Percentiles rank a stretch among this genome's conserved stretches.
These are phyloP conservation scores for Trichoderma reesei DNA, from an alignment of 495 filamentous ascomycete species.

Conservation along the genomic window DNA sequence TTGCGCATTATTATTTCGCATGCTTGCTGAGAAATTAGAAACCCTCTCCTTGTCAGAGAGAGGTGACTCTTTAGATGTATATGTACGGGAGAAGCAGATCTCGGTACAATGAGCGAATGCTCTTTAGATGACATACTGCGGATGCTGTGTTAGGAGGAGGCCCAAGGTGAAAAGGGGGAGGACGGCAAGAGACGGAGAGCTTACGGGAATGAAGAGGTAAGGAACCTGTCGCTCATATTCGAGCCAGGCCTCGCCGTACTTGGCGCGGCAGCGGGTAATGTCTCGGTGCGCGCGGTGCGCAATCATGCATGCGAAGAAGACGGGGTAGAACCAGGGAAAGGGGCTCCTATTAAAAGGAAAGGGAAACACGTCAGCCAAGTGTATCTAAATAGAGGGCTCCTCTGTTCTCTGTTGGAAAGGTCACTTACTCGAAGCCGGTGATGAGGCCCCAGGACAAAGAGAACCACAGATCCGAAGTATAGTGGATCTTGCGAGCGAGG, in stretches of 20 bases:
- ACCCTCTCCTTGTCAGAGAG: not conserved
- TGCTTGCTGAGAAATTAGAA: not conserved
- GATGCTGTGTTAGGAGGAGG: not conserved
- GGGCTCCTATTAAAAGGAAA: conserved; percentile 43
- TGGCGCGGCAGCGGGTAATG: conserved; percentile 70
- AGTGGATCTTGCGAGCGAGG: conserved; percentile 90
- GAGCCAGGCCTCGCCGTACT: conserved; percentile 87
- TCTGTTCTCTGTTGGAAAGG: not conserved
- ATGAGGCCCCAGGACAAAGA: conserved; percentile 51
- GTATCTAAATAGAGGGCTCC: not conserved
- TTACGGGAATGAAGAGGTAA: conserved; percentile 92
- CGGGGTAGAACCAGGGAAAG: conserved; percentile 94
- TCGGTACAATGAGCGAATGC: not conserved
- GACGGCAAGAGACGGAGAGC: conserved; percentile 25
- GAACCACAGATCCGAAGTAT: conserved; percentile 84
- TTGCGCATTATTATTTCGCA: not conserved
- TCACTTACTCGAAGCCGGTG: conserved; percentile 40
- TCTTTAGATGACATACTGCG: conserved; percentile 24
- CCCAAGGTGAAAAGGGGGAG: not conserved
- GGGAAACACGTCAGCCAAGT: not conserved
- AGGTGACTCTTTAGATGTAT: not conserved
- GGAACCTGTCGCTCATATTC: conserved; percentile 85
- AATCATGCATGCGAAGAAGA: conserved; percentile 91
- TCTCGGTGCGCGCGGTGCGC: conserved; percentile 78
- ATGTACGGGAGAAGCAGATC: not conserved